Conservation (phyloP, 495 filamentous ascomycete species). For the Chaetomium cochliodes region DNA sequence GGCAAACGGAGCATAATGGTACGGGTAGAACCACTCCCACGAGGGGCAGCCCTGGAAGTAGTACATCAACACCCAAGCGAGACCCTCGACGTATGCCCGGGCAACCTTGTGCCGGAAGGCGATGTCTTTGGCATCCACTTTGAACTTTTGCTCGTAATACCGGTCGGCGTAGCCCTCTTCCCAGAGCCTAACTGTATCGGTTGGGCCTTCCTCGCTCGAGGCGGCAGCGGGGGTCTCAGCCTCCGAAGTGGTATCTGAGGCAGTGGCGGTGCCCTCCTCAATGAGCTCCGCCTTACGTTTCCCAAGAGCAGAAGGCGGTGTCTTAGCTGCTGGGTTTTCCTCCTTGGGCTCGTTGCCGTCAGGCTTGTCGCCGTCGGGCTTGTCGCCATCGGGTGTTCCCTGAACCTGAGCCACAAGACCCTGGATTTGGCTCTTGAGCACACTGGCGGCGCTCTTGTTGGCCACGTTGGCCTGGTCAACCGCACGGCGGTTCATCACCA, state of each 20-base stretch:
- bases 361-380: background rate
- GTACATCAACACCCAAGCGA: conserved; percentile 97
- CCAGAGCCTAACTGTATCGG: conserved; percentile 88
- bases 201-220: conserved; percentile 59
- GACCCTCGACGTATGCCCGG: conserved; percentile 89
- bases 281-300: conserved; percentile 60
- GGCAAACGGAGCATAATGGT: conserved; percentile 97
- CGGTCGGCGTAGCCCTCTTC: conserved; percentile 91
- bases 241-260: conserved; percentile 48
- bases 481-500: conserved; percentile 78
- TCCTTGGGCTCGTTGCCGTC: conserved; percentile 15
- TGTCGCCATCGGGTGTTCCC: conserved; percentile 10
- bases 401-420: conserved; percentile 41
- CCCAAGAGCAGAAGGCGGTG: conserved; percentile 46
- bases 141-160: conserved; percentile 97
- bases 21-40: conserved; percentile 98
- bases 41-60: conserved; percentile 98
- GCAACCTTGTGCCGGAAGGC: conserved; percentile 91
- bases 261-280: conserved; percentile 58
- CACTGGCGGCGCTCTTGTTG: conserved; percentile 92
- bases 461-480: conserved; percentile 75
- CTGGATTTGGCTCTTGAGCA: conserved; percentile 78
- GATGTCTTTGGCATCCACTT: conserved; percentile 74
- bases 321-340: conserved; percentile 21
- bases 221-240: conserved; percentile 41